Base-by-base conservation (phyloP, 768 basidiomycete species). In the Stropharia rugosoannulata region DNA sequence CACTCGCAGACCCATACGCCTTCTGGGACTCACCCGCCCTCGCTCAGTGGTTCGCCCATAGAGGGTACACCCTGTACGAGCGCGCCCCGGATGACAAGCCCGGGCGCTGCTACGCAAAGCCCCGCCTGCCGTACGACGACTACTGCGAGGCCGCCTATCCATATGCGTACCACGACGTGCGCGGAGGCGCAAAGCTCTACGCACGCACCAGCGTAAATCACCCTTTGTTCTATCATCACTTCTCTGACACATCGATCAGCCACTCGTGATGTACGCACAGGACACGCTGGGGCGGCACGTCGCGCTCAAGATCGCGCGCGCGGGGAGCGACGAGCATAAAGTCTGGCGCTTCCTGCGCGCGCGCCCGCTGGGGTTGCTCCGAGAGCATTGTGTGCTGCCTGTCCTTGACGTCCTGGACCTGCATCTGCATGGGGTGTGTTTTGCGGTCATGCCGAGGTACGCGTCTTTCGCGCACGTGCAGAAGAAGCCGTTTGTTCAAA, bases 361-460 rank as follows among this genome's bases (percentile, higher is more conserved):
- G 22, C 59, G 65, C 43, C 12, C 7, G n/a, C 10, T 43, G 15
- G 47, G 47, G 3, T 18, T 25, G 5, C 37, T 49, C n/a, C 41
- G 27, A 32, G 40, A 54, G 22, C 27, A 58, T 22, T 58, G 57
- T 29, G 32, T 64, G 12, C 37, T 73, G 5, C 68, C 70, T 5
- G 46, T 70, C 4, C 42, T 73, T 0, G 67, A 70, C 6, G 27
- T 73, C 3, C 45, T 72, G 1, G 48, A 60, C 0, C n/a, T n/a
- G n/a, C n/a, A n/a, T n/a, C 46, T 52, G 15, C 55, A 58, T 9
- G 62, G 53, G 6, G 57, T 59, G 18, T 68, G 61, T 45, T 66
- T 71, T 49, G 62, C 54, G 5, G 63, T 73, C 8, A 71, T 69
- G 67, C 72, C 72, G 7, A 64, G 62, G 59, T 69, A 22, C 41